Evolutionary conservation across 257 asterid genomes (phyloP).

Genomic region (Cynanchum wilfordii): DNA sequence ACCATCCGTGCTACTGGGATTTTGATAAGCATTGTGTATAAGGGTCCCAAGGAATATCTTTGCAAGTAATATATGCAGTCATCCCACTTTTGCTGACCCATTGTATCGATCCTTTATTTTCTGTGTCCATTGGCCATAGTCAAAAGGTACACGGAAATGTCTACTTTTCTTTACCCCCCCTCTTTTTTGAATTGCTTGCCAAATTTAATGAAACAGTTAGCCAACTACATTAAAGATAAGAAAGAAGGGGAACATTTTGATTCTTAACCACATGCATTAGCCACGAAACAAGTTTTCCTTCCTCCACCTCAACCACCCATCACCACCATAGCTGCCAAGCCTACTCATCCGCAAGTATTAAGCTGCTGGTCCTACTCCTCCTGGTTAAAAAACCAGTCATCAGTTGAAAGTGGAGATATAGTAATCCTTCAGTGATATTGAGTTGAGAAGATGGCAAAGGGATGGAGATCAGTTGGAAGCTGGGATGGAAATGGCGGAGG

Average conservation of each 20-base stretch:
- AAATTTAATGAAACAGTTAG: conserved; percentile 1
- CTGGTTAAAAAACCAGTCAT: not conserved
- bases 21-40: not conserved
- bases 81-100: not conserved
- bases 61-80: not conserved
- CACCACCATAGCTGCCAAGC: not conserved
- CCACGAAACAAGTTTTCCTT: not conserved
- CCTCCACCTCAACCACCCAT: not conserved
- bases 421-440: not conserved
- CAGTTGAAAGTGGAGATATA: not conserved
- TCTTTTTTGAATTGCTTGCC: not conserved
- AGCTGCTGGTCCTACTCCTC: not conserved
- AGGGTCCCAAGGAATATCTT: not conserved
- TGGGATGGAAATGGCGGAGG: conserved; percentile 22
- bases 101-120: not conserved
- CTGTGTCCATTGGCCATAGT: not conserved
- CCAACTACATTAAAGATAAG: not conserved
- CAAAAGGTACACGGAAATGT: not conserved
- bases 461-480: conserved; percentile 12
- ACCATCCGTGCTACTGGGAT: not conserved
- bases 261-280: not conserved
- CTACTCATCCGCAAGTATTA: not conserved
- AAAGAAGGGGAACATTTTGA: not conserved
- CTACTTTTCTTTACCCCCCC: too few relatives aligned
- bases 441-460: conserved; percentile 24